phyloP scores from a whole-genome alignment of 495 filamentous ascomycete species.

The Filosporella fistucella region DNA sequence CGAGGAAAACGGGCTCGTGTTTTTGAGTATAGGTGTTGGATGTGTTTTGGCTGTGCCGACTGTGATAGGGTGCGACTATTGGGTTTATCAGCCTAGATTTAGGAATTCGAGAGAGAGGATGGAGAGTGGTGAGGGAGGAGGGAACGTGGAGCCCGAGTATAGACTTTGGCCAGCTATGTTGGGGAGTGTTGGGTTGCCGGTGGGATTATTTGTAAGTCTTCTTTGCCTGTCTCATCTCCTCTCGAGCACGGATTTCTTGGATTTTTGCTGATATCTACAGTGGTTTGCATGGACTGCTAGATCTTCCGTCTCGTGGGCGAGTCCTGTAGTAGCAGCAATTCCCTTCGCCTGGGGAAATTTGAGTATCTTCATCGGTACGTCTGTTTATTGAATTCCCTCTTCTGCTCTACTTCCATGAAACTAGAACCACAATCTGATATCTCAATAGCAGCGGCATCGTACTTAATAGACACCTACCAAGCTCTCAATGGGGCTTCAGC shows the following conservation, averaged over 20 bases:
- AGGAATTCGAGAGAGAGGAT: conserved; percentile 2
- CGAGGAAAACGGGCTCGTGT: conserved; percentile 52
- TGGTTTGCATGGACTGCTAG: conserved; percentile 46
- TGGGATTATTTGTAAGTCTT: conserved; percentile 12
- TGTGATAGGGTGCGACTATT: conserved; percentile 38
- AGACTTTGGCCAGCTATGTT: conserved; percentile 57
- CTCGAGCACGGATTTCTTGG: no score
- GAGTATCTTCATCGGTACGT: conserved; percentile 44
- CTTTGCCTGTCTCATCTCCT: not conserved
- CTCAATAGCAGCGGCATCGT: conserved; percentile 38
- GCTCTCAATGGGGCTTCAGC: conserved; percentile 55
- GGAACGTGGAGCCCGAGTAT: conserved; percentile 47
- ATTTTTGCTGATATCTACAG: conserved; percentile 18
- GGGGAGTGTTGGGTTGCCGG: conserved; percentile 50
- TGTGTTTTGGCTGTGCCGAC: conserved; percentile 44
- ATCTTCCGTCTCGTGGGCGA: conserved; percentile 35
- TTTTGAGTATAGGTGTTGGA: conserved; percentile 53
- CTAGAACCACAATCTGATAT: conserved; percentile 23
- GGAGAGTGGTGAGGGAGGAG: conserved; percentile 23
- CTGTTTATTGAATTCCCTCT: not conserved
- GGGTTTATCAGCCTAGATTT: conserved; percentile 33
- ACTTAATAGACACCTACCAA: conserved; percentile 56
- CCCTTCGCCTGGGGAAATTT: conserved; percentile 67
- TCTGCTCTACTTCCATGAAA: not conserved
- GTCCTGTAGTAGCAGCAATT: conserved; percentile 45